Conservation (phyloP, 2,329 filamentous ascomycete genomes). For the Bipolaris bicolor region DNA sequence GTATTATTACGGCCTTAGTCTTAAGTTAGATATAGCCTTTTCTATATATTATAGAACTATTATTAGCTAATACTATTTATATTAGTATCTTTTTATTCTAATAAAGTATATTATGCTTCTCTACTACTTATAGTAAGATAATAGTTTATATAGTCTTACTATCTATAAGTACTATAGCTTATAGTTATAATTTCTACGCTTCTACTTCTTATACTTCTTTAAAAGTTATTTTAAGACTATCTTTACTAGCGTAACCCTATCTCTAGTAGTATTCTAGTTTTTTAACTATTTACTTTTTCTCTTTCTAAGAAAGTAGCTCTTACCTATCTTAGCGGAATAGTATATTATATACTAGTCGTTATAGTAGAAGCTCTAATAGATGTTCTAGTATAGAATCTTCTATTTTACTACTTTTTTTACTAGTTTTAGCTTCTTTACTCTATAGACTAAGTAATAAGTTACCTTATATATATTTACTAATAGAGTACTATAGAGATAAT, state of each 20-base stretch:
- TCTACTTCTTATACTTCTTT: too few relatives aligned
- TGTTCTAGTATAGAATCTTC: background rate
- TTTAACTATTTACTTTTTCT: background rate
- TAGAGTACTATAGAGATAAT: background rate
- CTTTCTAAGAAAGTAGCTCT: background rate
- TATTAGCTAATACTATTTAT: too few relatives aligned
- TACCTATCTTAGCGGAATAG: too few relatives aligned
- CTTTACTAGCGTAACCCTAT: background rate
- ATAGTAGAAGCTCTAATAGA: background rate
- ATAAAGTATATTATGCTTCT: too few relatives aligned
- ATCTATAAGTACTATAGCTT: too few relatives aligned
- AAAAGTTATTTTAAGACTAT: background rate
- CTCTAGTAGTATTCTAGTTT: slow-evolving; percentile 2
- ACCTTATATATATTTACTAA: background rate
- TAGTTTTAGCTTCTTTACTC: background rate
- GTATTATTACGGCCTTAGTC: fast-evolving
- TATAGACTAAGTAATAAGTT: background rate
- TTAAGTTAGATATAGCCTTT: too few relatives aligned
- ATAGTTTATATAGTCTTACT: too few relatives aligned
- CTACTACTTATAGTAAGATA: too few relatives aligned
- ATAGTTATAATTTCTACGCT: fast-evolving
- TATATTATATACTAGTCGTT: background rate
- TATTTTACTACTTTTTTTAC: too few relatives aligned
- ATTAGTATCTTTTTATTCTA: too few relatives aligned
- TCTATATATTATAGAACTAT: too few relatives aligned